Evolutionary conservation across 768 basidiomycete genomes (phyloP).

Genomic region (Nidula microcarpa): DNA sequence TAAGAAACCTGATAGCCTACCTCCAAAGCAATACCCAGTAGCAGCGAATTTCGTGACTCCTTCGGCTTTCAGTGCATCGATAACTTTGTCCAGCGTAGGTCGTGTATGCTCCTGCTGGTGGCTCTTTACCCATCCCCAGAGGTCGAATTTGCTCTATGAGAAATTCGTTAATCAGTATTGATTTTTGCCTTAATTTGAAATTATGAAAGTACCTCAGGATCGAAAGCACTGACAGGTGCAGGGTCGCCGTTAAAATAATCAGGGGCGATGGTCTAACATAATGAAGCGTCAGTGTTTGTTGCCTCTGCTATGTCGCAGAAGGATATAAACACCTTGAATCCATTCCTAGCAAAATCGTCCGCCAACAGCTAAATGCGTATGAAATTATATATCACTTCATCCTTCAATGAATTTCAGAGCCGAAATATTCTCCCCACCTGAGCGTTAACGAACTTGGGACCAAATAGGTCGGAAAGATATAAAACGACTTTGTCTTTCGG

Average conservation of each 20-base stretch:
- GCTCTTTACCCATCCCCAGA: constrained; percentile 36
- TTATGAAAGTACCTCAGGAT: constrained; percentile 9
- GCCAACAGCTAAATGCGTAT: constrained; percentile 25
- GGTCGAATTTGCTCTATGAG: constrained; percentile 28
- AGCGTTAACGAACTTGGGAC: constrained; percentile 22
- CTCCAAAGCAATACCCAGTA: constrained; percentile 71
- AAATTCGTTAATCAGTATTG: too few species aligned
- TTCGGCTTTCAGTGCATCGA: constrained; percentile 50
- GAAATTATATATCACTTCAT: too few species aligned
- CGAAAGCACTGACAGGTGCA: constrained; percentile 30
- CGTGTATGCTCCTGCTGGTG: constrained; percentile 40
- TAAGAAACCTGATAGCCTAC: constrained; percentile 20
- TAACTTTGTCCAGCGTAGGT: constrained; percentile 51
- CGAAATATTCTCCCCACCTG: constrained; percentile 4
- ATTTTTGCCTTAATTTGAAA: background rate
- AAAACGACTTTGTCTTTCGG: constrained; percentile 55
- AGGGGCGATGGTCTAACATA: constrained; percentile 28
- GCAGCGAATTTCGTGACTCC: constrained; percentile 59
- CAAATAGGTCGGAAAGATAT: constrained; percentile 51
- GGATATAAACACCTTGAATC: constrained; percentile 32
- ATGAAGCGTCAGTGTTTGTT: background rate
- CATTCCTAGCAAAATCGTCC: constrained; percentile 42
- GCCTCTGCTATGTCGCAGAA: background rate
- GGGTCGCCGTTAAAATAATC: constrained; percentile 42
- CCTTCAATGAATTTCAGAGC: too few species aligned